Conservation (phyloP, 306 rosid species). For the Acacia melanoxylon region DNA sequence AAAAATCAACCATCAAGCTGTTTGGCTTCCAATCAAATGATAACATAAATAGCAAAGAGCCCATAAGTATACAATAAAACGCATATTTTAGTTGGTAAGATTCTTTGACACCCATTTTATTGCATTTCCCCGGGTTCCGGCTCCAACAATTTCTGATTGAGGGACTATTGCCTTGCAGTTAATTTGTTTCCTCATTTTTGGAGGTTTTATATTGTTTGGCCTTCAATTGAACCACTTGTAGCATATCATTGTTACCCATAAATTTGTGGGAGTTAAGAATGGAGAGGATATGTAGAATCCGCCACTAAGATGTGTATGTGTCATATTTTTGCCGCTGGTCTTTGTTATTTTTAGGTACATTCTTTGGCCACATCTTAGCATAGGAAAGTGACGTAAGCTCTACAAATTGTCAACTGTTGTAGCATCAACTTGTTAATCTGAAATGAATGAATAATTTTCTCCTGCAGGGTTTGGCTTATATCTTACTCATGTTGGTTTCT, state of each 20-base stretch:
- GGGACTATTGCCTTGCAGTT: slow-evolving; percentile 16
- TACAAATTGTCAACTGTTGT: slow-evolving; percentile 30
- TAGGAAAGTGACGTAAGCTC: neutral
- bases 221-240: slow-evolving; percentile 23
- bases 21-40: slow-evolving; percentile 30
- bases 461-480: neutral
- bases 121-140: neutral
- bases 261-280: slow-evolving; percentile 21
- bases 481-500: neutral
- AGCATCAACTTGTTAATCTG: neutral
- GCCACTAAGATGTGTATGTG: slow-evolving; percentile 30
- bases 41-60: neutral
- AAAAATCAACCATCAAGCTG: slow-evolving; percentile 21
- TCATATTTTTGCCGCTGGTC: slow-evolving; percentile 27
- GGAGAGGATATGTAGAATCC: slow-evolving; percentile 37
- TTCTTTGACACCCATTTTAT: neutral
- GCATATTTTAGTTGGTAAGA: neutral
- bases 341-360: slow-evolving; percentile 21
- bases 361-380: slow-evolving; percentile 19
- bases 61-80: neutral
- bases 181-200: slow-evolving; percentile 24
- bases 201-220: slow-evolving; percentile 11
- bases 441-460: neutral
- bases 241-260: slow-evolving; percentile 23
- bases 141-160: neutral